A percentile compares a stretch with the other conserved stretches of the same genome.
phyloP scores from a whole-genome alignment of 768 basidiomycete species.

The Phylloporus rhodoxanthus region DNA sequence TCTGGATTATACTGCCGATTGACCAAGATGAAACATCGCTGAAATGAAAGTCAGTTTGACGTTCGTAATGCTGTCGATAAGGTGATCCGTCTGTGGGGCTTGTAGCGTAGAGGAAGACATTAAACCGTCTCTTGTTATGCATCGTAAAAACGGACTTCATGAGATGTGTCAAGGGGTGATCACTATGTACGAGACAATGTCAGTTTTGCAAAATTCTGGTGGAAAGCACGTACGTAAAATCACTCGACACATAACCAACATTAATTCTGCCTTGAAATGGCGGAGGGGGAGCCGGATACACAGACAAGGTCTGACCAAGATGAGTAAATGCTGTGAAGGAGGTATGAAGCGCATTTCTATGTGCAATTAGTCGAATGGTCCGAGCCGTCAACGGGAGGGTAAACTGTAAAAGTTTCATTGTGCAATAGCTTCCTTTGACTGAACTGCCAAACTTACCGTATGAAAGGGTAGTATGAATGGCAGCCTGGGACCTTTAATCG shows the following conservation, averaged over 20 bases:
- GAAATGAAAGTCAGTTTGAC: conserved; percentile 33
- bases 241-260: conserved; percentile 45
- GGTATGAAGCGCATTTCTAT: conserved; percentile 42
- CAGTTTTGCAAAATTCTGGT: background rate
- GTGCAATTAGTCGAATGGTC: conserved; percentile 40
- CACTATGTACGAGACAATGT: conserved; percentile 24
- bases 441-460: conserved; percentile 30
- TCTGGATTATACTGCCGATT: conserved; percentile 32
- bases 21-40: conserved; percentile 39
- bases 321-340: conserved; percentile 39
- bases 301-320: conserved; percentile 16
- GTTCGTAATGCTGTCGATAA: conserved; percentile 40
- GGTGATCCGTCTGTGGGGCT: conserved; percentile 41
- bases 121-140: conserved; percentile 37
- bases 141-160: conserved; percentile 47
- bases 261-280: conserved; percentile 38
- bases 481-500: conserved; percentile 28
- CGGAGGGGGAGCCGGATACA: conserved; percentile 40
- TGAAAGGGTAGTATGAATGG: conserved; percentile 47
- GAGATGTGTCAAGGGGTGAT: conserved; percentile 48
- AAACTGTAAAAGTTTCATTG: conserved; percentile 32
- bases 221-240: conserved; percentile 35
- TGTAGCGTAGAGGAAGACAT: conserved; percentile 44
- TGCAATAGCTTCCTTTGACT: background rate
- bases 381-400: conserved; percentile 39